These are phyloP conservation scores for Quercus cerris DNA, from an alignment of 306 rosid genomes.

Conservation along the genomic window DNA sequence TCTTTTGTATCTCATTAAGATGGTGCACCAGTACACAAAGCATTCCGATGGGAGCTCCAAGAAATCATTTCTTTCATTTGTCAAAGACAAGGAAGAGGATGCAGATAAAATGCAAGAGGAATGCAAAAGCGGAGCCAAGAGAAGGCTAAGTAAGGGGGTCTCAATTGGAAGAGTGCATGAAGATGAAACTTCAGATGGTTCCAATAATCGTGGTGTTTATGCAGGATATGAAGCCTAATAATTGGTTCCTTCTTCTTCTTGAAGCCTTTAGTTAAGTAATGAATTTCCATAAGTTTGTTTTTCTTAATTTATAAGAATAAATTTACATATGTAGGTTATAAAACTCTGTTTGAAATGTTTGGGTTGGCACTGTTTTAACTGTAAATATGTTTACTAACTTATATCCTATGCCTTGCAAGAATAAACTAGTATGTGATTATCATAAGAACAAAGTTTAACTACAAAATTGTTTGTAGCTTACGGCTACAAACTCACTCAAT, in stretches of 20 bases:
- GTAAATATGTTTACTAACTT: too few species aligned
- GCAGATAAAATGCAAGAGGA: background rate
- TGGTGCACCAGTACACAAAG: slow-evolving; percentile 51
- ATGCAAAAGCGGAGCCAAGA: slow-evolving; percentile 40
- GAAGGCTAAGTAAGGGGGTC: slow-evolving; percentile 46
- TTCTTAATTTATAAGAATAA: too few species aligned
- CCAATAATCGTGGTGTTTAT: slow-evolving; percentile 9
- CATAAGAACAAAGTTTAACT: too few species aligned
- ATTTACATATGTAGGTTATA: too few species aligned
- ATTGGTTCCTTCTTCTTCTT: background rate
- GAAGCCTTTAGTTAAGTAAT: too few species aligned
- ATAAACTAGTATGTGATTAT: too few species aligned
- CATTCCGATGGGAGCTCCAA: slow-evolving; percentile 22
- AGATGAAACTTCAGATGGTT: slow-evolving; percentile 29
- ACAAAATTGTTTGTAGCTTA: too few species aligned
- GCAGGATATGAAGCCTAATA: background rate
- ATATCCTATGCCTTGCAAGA: too few species aligned
- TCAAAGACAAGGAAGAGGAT: slow-evolving; percentile 62
- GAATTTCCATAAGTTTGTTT: too few species aligned
- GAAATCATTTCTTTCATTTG: slow-evolving; percentile 65
- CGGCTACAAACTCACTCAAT: too few species aligned
- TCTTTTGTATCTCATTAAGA: slow-evolving; percentile 40
- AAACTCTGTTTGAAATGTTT: too few species aligned
- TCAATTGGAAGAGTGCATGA: slow-evolving; percentile 35
- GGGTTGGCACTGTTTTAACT: too few species aligned